Evolutionary conservation across 495 filamentous ascomycete species (phyloP).

Genomic region (Penicillium malachiteum): DNA sequence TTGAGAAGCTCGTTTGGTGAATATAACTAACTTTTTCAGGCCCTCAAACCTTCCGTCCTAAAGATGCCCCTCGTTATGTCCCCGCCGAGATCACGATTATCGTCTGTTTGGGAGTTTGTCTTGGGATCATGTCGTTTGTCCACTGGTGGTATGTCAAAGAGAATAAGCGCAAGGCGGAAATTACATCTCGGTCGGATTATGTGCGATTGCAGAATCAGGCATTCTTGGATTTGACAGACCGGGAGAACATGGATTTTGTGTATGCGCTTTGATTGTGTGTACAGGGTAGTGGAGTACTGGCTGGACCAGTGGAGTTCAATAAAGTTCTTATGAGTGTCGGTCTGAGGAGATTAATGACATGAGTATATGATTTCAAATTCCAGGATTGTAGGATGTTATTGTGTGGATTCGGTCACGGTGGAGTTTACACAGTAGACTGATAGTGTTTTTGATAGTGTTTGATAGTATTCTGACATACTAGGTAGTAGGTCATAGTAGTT

Average conservation of each 20-base stretch:
- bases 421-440: too few relatives aligned
- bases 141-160: conserved; percentile 59
- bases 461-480: too few relatives aligned
- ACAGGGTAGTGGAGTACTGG: neutral
- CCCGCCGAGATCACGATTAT: conserved; percentile 69
- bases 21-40: conserved; percentile 20
- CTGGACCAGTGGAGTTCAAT: neutral
- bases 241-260: conserved; percentile 8
- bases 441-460: too few relatives aligned
- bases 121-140: conserved; percentile 59
- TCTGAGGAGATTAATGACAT: too few relatives aligned
- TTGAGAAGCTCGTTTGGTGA: neutral
- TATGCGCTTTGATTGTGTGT: neutral
- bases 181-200: conserved; percentile 56
- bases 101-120: conserved; percentile 44
- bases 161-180: conserved; percentile 60
- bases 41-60: conserved; percentile 58
- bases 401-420: too few relatives aligned
- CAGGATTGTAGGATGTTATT: too few relatives aligned
- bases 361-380: too few relatives aligned
- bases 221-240: conserved; percentile 7
- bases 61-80: conserved; percentile 60
- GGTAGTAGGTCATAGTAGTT: too few relatives aligned
- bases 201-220: conserved; percentile 65
- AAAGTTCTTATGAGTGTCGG: neutral